A percentile compares a stretch with the other conserved stretches of the same genome.
Conservation (phyloP, 305 asterid species). For the Plantago lanceolata region DNA sequence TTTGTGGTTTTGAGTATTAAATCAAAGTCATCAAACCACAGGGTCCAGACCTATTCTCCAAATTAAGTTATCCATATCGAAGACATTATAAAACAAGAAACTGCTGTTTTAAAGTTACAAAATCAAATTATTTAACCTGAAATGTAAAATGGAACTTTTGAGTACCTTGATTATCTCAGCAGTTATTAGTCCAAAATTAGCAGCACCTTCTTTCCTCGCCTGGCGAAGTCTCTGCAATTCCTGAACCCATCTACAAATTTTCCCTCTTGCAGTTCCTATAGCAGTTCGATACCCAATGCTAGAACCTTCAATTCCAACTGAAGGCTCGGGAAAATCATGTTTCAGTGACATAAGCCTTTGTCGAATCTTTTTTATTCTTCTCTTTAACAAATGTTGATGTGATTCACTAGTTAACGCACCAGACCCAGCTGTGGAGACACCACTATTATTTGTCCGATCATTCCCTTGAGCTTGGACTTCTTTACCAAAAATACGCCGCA, state of each 20-base stretch:
- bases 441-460: slow-evolving; percentile 41
- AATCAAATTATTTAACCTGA: background rate
- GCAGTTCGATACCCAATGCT: slow-evolving; percentile 85
- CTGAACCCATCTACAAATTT: slow-evolving; percentile 89
- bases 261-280: slow-evolving; percentile 81
- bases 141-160: slow-evolving; percentile 4
- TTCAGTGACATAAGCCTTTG: slow-evolving; percentile 94
- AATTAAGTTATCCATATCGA: background rate
- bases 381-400: slow-evolving; percentile 62
- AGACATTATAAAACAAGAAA: slow-evolving; percentile 16
- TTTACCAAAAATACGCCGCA: slow-evolving; percentile 72
- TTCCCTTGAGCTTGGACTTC: slow-evolving; percentile 67
- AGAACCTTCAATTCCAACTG: slow-evolving; percentile 63
- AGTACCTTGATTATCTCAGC: slow-evolving; percentile 92
- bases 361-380: slow-evolving; percentile 80
- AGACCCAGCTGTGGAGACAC: slow-evolving; percentile 38
- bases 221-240: slow-evolving; percentile 94
- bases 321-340: slow-evolving; percentile 85
- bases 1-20: background rate
- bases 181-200: slow-evolving; percentile 77
- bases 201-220: slow-evolving; percentile 96
- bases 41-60: background rate
- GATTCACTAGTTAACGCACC: slow-evolving; percentile 42
- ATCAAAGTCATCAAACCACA: no score
- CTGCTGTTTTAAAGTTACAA: slow-evolving; percentile 1